Percentiles rank a stretch among this genome's conserved stretches.
phyloP scores from a whole-genome alignment of 176 grass and related monocot genomes.

The Lolium multiflorum region DNA sequence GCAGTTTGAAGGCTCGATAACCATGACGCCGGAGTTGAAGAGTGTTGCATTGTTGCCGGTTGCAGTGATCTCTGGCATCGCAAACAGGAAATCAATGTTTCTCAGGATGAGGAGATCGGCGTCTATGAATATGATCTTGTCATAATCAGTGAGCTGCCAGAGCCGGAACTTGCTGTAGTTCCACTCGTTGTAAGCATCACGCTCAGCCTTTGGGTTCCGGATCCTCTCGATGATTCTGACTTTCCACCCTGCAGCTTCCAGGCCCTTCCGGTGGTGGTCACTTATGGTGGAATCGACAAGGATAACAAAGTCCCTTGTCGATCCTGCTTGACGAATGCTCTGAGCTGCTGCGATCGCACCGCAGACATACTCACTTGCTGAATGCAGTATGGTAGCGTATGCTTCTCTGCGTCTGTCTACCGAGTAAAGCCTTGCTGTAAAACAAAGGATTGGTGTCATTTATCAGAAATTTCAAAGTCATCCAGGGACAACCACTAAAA shows the following conservation, averaged over 20 bases:
- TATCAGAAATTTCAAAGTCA: not conserved
- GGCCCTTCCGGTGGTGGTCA: conserved; percentile 61
- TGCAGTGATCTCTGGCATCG: conserved; percentile 89
- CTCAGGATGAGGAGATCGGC: conserved; percentile 90
- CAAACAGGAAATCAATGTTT: conserved; percentile 89
- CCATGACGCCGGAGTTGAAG: conserved; percentile 98
- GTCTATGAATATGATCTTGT: conserved; percentile 98
- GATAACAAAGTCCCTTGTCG: conserved; percentile 88
- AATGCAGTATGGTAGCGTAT: conserved; percentile 93
- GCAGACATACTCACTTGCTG: conserved; percentile 82
- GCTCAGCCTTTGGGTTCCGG: conserved; percentile 90
- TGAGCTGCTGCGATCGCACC: conserved; percentile 91
- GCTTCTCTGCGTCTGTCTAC: conserved; percentile 72
- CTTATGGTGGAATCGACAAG: conserved; percentile 83
- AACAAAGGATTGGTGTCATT: conserved; percentile 32
- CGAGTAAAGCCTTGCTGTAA: conserved; percentile 73
- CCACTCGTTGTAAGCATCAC: conserved; percentile 92
- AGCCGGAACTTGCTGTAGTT: conserved; percentile 99
- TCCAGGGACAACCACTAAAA: not conserved
- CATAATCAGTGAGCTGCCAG: conserved; percentile 97
- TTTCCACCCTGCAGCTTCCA: conserved; percentile 89
- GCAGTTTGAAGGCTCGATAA: conserved; percentile 90
- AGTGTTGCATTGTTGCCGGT: conserved; percentile 87
- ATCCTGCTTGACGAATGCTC: conserved; percentile 90
- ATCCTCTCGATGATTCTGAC: conserved; percentile 86